Conservation (phyloP, 371 early-diverging fungal species). For the Saksenaea vasiformis region DNA sequence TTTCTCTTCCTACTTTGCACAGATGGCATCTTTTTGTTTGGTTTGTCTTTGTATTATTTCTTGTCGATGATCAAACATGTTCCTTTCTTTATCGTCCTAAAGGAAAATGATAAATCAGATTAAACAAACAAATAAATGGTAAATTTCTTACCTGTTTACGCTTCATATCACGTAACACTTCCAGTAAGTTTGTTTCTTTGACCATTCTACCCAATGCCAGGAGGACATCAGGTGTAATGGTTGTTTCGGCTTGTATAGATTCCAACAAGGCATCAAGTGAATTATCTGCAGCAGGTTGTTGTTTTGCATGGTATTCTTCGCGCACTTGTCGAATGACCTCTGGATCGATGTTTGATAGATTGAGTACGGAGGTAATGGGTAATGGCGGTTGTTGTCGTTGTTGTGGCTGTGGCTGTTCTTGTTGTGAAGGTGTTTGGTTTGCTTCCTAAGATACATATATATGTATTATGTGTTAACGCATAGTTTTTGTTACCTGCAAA, state of each 20-base stretch:
- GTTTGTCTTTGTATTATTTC: slow-evolving; percentile 23
- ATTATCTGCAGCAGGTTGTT: slow-evolving; percentile 9
- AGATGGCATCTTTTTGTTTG: slow-evolving; percentile 28
- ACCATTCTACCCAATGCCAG: slow-evolving; percentile 29
- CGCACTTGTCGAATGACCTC: slow-evolving; percentile 42
- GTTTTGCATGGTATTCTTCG: slow-evolving; percentile 30
- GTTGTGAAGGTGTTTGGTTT: background rate
- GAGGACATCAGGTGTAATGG: slow-evolving; percentile 43
- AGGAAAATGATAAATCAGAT: background rate
- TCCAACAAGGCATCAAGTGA: slow-evolving; percentile 20
- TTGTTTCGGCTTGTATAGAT: slow-evolving; percentile 23
- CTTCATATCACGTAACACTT: slow-evolving; percentile 29
- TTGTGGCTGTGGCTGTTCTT: background rate
- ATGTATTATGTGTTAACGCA: background rate
- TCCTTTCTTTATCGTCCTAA: slow-evolving; percentile 34
- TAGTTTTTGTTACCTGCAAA: slow-evolving; percentile 11
- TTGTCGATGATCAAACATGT: slow-evolving; percentile 34
- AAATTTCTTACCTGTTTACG: slow-evolving; percentile 21
- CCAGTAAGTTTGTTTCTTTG: slow-evolving; percentile 36
- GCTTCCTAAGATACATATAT: background rate
- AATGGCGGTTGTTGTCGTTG: slow-evolving; percentile 2
- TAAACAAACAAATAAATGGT: background rate
- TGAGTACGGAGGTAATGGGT: slow-evolving; percentile 15
- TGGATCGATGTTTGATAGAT: slow-evolving; percentile 34
- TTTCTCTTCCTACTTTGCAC: slow-evolving; percentile 49